Conservation (phyloP, 2,329 filamentous ascomycete species). For the Teratosphaeriaceae sp. region DNA sequence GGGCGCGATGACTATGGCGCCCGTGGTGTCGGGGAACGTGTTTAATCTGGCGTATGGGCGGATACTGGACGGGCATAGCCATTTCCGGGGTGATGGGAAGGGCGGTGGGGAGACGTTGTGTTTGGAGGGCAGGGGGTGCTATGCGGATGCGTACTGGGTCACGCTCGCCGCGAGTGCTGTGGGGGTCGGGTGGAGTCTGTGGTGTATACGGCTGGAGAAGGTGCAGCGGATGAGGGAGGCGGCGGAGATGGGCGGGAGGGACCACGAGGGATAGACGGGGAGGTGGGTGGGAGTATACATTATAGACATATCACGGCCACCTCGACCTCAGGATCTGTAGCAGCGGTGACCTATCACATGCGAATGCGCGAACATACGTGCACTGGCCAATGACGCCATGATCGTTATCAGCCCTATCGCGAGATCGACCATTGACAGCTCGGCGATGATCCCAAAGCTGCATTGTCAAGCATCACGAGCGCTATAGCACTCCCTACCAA, state of each 20-base stretch:
- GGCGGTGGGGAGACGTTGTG: slow-evolving; percentile 56
- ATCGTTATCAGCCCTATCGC: no score
- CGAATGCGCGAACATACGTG: no score
- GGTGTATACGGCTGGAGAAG: slow-evolving; percentile 49
- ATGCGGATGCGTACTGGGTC: slow-evolving; percentile 70
- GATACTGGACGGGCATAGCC: slow-evolving; percentile 75
- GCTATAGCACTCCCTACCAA: no score
- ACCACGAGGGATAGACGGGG: slow-evolving; percentile 11
- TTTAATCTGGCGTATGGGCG: slow-evolving; percentile 88
- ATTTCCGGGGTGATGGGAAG: slow-evolving; percentile 53
- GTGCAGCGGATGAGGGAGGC: slow-evolving; percentile 16
- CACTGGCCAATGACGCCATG: no score
- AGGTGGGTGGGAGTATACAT: no score
- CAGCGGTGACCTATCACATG: no score
- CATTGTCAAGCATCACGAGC: no score
- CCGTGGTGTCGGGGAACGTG: slow-evolving; percentile 79
- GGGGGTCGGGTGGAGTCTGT: slow-evolving; percentile 64
- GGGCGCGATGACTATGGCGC: slow-evolving; percentile 88
- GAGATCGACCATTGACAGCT: no score
- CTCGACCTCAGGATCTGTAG: no score
- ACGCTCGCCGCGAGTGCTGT: slow-evolving; percentile 66
- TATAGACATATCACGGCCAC: no score
- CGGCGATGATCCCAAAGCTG: no score
- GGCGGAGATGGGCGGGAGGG: slow-evolving; percentile 6
- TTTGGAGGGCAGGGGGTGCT: slow-evolving; percentile 71